These are phyloP conservation scores for Favolaschia claudopus DNA, from an alignment of 768 basidiomycete genomes.

Conservation along the genomic window DNA sequence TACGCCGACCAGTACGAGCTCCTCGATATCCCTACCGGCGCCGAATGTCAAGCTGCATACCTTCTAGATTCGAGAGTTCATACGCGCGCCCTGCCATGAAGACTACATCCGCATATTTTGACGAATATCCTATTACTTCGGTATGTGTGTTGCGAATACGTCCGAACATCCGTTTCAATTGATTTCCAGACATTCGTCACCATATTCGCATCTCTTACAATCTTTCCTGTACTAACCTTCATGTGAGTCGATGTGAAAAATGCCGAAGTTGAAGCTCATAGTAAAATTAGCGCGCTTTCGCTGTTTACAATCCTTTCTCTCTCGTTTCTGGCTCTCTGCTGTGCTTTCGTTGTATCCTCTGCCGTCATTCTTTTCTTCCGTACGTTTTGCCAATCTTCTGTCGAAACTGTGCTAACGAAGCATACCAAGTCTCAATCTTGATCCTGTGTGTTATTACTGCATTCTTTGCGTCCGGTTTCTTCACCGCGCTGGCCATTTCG, in stretches of 20 bases:
- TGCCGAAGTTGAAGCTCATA: background rate
- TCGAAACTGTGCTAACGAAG: background rate
- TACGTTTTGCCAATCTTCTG: constrained; percentile 26
- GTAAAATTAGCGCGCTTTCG: constrained; percentile 31
- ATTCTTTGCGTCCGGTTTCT: constrained; percentile 41
- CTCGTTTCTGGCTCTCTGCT: constrained; percentile 44
- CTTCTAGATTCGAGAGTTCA: constrained; percentile 48
- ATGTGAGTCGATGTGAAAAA: constrained; percentile 40
- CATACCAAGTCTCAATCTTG: constrained; percentile 42
- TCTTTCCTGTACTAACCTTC: constrained; percentile 44
- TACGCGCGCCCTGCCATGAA: constrained; percentile 52
- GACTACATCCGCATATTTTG: constrained; percentile 40
- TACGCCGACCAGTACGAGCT: constrained; percentile 43
- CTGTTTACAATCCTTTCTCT: constrained; percentile 44
- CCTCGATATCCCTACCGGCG: background rate
- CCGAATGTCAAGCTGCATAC: background rate
- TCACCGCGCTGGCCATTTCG: constrained; percentile 38
- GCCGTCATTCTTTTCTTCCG: constrained; percentile 39
- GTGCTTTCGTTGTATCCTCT: constrained; percentile 40
- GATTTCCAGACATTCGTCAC: constrained; percentile 47
- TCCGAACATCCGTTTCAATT: background rate
- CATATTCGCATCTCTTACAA: constrained; percentile 46
- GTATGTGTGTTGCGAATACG: constrained; percentile 36
- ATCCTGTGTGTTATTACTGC: constrained; percentile 40
- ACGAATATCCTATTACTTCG: constrained; percentile 42